phyloP scores from a whole-genome alignment of 768 basidiomycete genomes.

The Mrakia blollopis region DNA sequence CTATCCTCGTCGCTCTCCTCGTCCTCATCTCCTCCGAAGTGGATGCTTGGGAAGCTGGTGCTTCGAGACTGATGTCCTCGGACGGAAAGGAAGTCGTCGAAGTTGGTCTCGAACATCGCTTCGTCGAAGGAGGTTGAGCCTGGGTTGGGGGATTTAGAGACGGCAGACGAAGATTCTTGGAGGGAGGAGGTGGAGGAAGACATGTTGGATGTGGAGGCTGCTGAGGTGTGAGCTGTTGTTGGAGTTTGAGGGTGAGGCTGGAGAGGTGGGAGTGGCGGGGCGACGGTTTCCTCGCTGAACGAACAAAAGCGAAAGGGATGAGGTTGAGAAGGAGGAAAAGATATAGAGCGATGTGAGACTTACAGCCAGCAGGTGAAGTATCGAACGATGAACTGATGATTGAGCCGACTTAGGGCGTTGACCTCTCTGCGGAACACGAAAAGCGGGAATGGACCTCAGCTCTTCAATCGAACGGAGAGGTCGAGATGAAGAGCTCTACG shows the following conservation, averaged over 20 bases:
- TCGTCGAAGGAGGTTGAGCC: constrained; percentile 37
- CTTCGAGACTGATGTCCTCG: constrained; percentile 45
- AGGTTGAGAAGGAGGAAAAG: background rate
- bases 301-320: background rate
- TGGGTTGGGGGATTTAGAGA: constrained; percentile 15
- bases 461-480: background rate
- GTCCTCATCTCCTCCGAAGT: constrained; percentile 54
- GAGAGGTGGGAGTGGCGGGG: constrained; percentile 6
- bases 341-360: background rate
- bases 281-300: constrained; percentile 3
- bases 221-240: background rate
- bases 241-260: background rate
- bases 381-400: constrained; percentile 79
- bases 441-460: background rate
- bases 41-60: constrained; percentile 75
- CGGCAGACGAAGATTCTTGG: background rate
- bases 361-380: constrained; percentile 30
- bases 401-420: constrained; percentile 76
- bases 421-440: constrained; percentile 45
- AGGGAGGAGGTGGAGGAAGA: constrained; percentile 25
- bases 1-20: constrained; percentile 32
- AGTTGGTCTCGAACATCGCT: constrained; percentile 63
- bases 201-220: constrained; percentile 10
- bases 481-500: background rate
- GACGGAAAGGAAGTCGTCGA: constrained; percentile 52